Conservation (phyloP, 2,329 filamentous ascomycete genomes). For the Chlorencoelia australis region DNA sequence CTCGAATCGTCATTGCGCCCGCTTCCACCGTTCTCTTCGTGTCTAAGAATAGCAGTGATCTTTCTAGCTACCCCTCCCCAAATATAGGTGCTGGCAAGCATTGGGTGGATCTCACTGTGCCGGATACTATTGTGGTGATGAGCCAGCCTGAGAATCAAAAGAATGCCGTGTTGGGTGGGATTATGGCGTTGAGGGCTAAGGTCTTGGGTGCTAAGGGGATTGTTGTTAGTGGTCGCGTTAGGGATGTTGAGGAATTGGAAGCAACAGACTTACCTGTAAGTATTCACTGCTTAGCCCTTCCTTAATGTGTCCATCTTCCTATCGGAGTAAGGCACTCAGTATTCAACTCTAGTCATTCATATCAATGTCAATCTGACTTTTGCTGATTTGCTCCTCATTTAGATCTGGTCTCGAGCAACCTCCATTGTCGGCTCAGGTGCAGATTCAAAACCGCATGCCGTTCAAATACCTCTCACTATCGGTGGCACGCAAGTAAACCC, state of each 20-base stretch:
- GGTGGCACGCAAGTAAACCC: slow-evolving; percentile 34
- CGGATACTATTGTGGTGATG: slow-evolving; percentile 54
- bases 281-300: slow-evolving; percentile 10
- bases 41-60: slow-evolving; percentile 40
- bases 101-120: slow-evolving; percentile 55
- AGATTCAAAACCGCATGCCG: slow-evolving; percentile 45
- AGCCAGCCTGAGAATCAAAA: slow-evolving; percentile 54
- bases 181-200: slow-evolving; percentile 63
- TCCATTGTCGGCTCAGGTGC: slow-evolving; percentile 49
- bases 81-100: slow-evolving; percentile 52
- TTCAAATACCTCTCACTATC: slow-evolving; percentile 36
- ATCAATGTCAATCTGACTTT: no score
- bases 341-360: no score
- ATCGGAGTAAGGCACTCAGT: no score
- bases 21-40: slow-evolving; percentile 56
- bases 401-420: slow-evolving; percentile 46
- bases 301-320: neutral
- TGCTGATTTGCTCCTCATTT: slow-evolving; percentile 3
- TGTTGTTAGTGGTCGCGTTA: slow-evolving; percentile 57
- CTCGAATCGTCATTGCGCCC: slow-evolving; percentile 30
- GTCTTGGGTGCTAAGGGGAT: slow-evolving; percentile 48
- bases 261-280: slow-evolving; percentile 46
- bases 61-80: slow-evolving; percentile 13
- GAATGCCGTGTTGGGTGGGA: slow-evolving; percentile 66
- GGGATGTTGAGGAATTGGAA: slow-evolving; percentile 53